These are phyloP conservation scores for Beauveria australis DNA, from an alignment of 2,329 filamentous ascomycete species.

Conservation along the genomic window DNA sequence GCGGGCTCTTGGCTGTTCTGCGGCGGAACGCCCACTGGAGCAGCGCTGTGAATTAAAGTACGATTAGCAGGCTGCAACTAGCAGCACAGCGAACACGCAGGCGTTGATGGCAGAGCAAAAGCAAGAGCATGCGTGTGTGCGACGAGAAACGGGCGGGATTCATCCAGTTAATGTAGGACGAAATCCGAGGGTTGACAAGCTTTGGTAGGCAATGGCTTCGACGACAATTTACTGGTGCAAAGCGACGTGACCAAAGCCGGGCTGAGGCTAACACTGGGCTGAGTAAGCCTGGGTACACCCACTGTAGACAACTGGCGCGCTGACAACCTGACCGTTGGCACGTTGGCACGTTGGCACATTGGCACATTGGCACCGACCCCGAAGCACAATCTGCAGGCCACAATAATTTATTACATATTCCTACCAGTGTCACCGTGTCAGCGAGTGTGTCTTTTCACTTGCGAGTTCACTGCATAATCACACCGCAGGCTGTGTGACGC, in stretches of 20 bases:
- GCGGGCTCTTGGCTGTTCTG: not conserved
- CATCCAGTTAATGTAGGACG: slow-evolving; percentile 11
- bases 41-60: not conserved
- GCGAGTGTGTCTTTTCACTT: not conserved
- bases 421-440: not conserved
- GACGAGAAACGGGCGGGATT: slow-evolving; percentile 11
- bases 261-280: not conserved
- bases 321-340: not conserved
- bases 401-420: not conserved
- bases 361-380: not conserved
- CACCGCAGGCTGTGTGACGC: not conserved
- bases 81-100: not conserved
- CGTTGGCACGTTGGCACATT: not conserved
- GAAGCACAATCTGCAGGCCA: not conserved
- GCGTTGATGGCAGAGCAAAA: slow-evolving; percentile 8
- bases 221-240: not conserved
- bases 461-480: not conserved
- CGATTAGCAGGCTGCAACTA: not conserved
- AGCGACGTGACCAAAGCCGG: slow-evolving; percentile 7
- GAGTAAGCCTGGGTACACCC: slow-evolving; percentile 1
- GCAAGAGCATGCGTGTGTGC: not conserved
- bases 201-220: not conserved
- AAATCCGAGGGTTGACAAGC: slow-evolving; percentile 5
- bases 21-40: not conserved
- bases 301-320: not conserved